Evolutionary conservation across 441 rosid species (phyloP), one percentile per base, ranked within the genome.

Genomic region (Euphorbia celastroides): DNA sequence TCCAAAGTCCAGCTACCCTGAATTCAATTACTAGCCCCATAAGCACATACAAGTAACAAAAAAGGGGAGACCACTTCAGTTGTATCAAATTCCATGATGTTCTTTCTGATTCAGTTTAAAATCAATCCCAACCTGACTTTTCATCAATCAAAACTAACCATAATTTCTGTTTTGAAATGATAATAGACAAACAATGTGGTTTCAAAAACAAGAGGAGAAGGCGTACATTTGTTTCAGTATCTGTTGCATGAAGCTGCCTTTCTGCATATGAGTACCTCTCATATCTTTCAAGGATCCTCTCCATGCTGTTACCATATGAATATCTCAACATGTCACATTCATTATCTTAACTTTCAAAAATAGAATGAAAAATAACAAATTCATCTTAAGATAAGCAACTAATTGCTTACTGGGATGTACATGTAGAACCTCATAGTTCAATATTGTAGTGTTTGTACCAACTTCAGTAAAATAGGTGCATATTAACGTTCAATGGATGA

Each of bases 1-100:
- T 93, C 89, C 66, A 89, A 76, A 66, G 80, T 81, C 97, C 95
- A 90, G 78, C 82, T 86, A 75, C 82, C 89, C 87, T 87, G 79
- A 61, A 62, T 66, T 44, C 58, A 44, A 36, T 16, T 20, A 46
- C 14, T n/a, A 14, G 28, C 57, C 54, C 22, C 57, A 22, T 28
- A 5, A 32, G 11, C 5, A 52, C 10, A 52, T 50, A 19, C 19
- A 36, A 12, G 10, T 5, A n/a, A 20, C 23, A 36, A 2, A 64
- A 34, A 50, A 32, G 14, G 38, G 31, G 31, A 3, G 20, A 3
- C 34, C 11, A 60, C 8, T 19, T 55, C 34, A 36, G 46, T 38
- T 9, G 56, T 16, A 23, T 22, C 11, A 5, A 38, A 7, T 34
- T 23, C 8, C 16, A 5, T 20, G 27, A 22, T 2, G 16, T 62